These are phyloP conservation scores for Macrophomina tecta DNA, from an alignment of 2,329 filamentous ascomycete species.

Conservation along the genomic window DNA sequence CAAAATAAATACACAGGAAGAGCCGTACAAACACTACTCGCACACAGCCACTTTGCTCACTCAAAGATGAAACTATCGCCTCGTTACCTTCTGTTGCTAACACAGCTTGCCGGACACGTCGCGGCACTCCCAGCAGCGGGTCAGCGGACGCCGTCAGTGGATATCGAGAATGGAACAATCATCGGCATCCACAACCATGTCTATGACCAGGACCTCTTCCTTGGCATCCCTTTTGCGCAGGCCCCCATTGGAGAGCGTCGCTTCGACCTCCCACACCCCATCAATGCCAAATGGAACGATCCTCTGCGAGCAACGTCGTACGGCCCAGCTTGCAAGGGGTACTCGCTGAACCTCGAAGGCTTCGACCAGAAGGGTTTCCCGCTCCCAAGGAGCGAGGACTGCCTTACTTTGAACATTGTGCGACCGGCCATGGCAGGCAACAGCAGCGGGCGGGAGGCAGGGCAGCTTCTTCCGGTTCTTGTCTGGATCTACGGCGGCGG, in stretches of 20 bases:
- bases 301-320: slow-evolving; percentile 41
- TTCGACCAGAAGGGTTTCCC: slow-evolving; percentile 43
- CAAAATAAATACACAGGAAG: no score
- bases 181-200: slow-evolving; percentile 44
- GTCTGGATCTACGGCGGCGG: slow-evolving; percentile 33
- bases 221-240: slow-evolving; percentile 26
- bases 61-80: no score
- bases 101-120: no score
- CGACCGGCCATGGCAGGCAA: slow-evolving; percentile 37
- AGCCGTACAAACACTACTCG: no score
- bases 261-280: slow-evolving; percentile 19
- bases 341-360: slow-evolving; percentile 45
- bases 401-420: slow-evolving; percentile 53
- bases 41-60: no score
- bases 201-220: slow-evolving; percentile 36
- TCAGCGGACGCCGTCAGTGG: no score
- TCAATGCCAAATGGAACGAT: slow-evolving; percentile 54
- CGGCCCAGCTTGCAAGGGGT: slow-evolving; percentile 54
- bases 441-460: slow-evolving; percentile 33
- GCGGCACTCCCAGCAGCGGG: no score
- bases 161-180: slow-evolving; percentile 50
- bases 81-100: no score
- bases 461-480: slow-evolving; percentile 48
- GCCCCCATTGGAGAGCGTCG: slow-evolving; percentile 5
- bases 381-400: slow-evolving; percentile 51